Evolutionary conservation across 2,329 filamentous ascomycete genomes (phyloP).

Genomic region (Pseudocercospora musae): DNA sequence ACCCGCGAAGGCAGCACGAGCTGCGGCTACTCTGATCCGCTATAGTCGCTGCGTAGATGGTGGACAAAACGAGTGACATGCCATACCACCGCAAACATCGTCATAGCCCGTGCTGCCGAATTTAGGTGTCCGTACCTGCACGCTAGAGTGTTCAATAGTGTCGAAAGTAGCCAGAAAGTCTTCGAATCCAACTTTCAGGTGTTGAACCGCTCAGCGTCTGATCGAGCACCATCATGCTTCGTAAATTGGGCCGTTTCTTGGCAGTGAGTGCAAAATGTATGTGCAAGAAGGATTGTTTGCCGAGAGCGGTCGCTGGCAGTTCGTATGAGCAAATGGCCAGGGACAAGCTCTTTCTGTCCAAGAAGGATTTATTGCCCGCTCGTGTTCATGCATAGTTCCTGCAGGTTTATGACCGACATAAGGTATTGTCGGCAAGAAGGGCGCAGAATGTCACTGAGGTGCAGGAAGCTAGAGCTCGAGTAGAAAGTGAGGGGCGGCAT

Average conservation of each 20-base stretch:
- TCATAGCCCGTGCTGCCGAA: not conserved
- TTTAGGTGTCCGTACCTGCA: not conserved
- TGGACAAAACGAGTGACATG: not conserved
- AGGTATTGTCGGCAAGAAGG: not conserved
- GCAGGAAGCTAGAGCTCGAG: not conserved
- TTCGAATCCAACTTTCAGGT: not conserved
- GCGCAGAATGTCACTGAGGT: not conserved
- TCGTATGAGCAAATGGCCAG: no score
- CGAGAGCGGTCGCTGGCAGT: not conserved
- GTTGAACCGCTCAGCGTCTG: not conserved
- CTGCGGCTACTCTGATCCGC: not conserved
- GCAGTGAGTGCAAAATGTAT: not conserved
- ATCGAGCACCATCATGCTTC: not conserved
- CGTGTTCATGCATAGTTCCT: constrained; percentile 1
- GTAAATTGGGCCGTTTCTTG: not conserved
- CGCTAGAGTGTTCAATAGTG: not conserved
- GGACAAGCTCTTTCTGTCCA: not conserved
- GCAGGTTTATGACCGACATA: not conserved
- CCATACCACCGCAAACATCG: not conserved
- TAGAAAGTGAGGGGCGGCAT: not conserved
- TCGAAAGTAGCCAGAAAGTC: not conserved
- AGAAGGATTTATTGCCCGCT: not conserved
- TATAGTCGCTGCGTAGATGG: not conserved
- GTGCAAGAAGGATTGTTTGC: not conserved
- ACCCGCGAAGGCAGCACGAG: not conserved